Evolutionary conservation across 495 filamentous ascomycete genomes (phyloP), one percentile per base, ranked within the genome.

Genomic region (Trypethelium eluteriae): DNA sequence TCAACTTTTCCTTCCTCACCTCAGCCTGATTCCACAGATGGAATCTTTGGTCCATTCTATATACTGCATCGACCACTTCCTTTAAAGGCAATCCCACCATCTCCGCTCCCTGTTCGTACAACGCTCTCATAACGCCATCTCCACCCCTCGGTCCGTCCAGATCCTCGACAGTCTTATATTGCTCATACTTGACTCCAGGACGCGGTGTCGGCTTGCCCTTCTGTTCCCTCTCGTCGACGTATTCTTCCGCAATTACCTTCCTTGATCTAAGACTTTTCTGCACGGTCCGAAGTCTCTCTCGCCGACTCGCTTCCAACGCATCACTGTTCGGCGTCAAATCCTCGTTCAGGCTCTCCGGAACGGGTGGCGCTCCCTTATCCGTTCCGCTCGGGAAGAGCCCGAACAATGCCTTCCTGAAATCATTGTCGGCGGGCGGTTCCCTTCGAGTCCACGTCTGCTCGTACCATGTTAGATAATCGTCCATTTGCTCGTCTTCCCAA

Each of bases 381-480:
- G 16, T 18, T 14, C 71, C 73, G 38, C 76, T 72, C 0, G 85
- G 81, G 67, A 88, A 87, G 72, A 86, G 73, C 1, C 79, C 73
- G 32, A 81, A 80, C 32, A 86, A 69, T 34, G 75, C 76, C 61
- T 78, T 75, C 14, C 75, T 65, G 63, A 72, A 73, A 2, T 73
- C 70, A 38, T 67, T 68, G 63, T 67, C 12, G 34, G 57, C 14
- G n/a, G 41, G 5, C 69, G 71, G n/a, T 65, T 47, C 3, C 79
- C 67, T 76, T 64, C 84, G 81, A 59, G 89, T 72, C 84, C 87
- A 95, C 38, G 80, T 91, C 69, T 83, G 82, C 73, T 93, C 88
- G 71, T 90, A 96, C 89, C 90, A 97, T 74, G 93, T 86, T 81
- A 98, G 80, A 67, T 96, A 96, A 62, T 89, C 83, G 68, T 94